phyloP scores from a whole-genome alignment of 129 eudicot genomes.

The Chrysanthemum lavandulifolium region DNA sequence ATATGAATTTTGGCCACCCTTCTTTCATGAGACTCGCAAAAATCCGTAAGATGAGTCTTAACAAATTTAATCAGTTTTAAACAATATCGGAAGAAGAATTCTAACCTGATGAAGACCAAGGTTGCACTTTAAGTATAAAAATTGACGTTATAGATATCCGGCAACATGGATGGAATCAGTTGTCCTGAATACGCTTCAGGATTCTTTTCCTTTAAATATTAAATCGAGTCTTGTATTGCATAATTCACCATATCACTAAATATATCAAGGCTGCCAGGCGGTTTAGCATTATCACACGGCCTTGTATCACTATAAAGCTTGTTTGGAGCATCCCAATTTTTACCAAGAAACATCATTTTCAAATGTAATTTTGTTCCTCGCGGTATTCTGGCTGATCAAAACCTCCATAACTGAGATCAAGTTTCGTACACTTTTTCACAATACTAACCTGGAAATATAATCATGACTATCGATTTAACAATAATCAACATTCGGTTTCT shows the following conservation, averaged over 20 bases:
- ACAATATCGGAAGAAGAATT: background rate
- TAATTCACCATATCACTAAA: constrained; percentile 51
- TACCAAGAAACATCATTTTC: no score
- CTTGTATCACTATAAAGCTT: constrained; percentile 40
- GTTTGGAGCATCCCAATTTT: constrained; percentile 86
- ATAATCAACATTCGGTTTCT: background rate
- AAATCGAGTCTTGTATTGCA: constrained; percentile 49
- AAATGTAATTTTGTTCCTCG: constrained; percentile 55
- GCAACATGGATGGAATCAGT: constrained; percentile 51
- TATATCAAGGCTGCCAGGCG: constrained; percentile 57
- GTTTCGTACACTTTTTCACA: constrained; percentile 50
- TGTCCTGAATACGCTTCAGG: constrained; percentile 22
- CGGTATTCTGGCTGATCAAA: constrained; percentile 67
- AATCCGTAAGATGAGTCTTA: no score
- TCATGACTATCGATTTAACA: background rate
- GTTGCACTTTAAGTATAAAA: constrained; percentile 50
- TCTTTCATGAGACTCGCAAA: no score
- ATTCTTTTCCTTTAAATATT: constrained; percentile 20
- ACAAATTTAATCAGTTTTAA: no score
- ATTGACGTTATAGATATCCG: constrained; percentile 74
- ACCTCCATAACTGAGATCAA: constrained; percentile 67
- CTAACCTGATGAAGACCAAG: constrained; percentile 95
- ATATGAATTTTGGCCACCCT: no score
- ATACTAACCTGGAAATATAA: constrained; percentile 44
- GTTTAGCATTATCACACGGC: constrained; percentile 56